Base-by-base conservation (phyloP, 1,284 basidiomycete genomes). In the Irpex sp. region DNA sequence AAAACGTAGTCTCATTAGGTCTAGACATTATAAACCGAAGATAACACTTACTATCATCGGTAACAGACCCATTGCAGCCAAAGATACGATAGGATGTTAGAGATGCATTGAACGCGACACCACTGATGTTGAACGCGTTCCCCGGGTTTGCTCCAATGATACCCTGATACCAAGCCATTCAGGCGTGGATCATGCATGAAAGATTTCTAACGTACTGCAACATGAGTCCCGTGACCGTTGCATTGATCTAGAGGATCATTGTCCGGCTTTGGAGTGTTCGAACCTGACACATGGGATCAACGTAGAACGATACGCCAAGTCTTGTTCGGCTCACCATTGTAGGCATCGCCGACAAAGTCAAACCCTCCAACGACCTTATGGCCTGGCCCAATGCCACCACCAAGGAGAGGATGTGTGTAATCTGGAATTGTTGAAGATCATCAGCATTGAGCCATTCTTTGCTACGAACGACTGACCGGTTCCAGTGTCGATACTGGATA, bases 381-480 rank as follows among this genome's bases (percentile, higher is more conserved):
- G 18, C 83, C 83, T 2, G 80, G 72, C 5, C 86, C 87, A 64
- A 88, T 82, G 47, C 78, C 85, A 12, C 81, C 84, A 39, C 84
- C 88, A 59, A 91, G 82, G 16, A 76, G 74, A 5, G 85, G 84
- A 67, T 87, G 84, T 2, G 80, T 86, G 70, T 84, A 86, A 68
- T 86, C 84, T 60, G 82, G 74, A 56, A 81, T 81, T 33, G 28
- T 33, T 33, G 2, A 33, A 33, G 7, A 33, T 33, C 2, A 33
- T 33, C 28, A 33, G 28, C 28, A 33, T 2, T 33, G 28, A 33
- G 7, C 28, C 28, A 2, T 33, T 7, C 10, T 58, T 3, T 8
- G 35, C 47, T 35, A 28, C 42, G 8, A 36, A 39, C 23, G 28
- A 18, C 10, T 16, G 6, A 64, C 63, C 63, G 35, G 56, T 63